These are phyloP conservation scores for Solanum tarijense DNA, from an alignment of 257 asterid genomes.

Conservation along the genomic window DNA sequence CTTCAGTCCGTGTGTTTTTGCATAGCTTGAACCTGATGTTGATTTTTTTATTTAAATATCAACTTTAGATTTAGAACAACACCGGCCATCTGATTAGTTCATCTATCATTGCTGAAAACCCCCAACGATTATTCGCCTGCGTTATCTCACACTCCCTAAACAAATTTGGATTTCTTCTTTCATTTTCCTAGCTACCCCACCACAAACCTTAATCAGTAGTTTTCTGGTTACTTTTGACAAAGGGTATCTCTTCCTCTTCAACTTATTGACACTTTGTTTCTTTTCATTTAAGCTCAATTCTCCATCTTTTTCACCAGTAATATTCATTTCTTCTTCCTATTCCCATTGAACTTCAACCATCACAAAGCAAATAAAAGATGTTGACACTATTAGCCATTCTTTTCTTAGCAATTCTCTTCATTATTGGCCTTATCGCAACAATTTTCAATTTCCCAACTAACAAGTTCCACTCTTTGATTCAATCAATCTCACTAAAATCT, in stretches of 20 bases:
- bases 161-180: background rate
- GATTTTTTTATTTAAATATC: too few species aligned
- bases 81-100: background rate
- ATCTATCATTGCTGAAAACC: background rate
- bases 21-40: background rate
- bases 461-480: constrained; percentile 20
- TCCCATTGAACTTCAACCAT: background rate
- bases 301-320: background rate
- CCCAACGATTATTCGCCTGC: accelerated
- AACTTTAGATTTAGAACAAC: background rate
- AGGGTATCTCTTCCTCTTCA: background rate
- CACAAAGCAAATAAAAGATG: constrained; percentile 1
- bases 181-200: background rate
- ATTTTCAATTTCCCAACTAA: constrained; percentile 27
- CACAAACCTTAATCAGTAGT: background rate
- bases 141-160: background rate
- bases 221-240: background rate
- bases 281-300: background rate
- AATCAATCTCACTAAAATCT: background rate
- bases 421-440: constrained; percentile 32
- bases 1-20: background rate
- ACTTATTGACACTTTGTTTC: background rate
- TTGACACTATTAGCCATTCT: constrained; percentile 23
- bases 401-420: constrained; percentile 33
- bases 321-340: background rate